Evolutionary conservation across 129 eudicot species (phyloP).

Genomic region (Smallanthus sonchifolius): DNA sequence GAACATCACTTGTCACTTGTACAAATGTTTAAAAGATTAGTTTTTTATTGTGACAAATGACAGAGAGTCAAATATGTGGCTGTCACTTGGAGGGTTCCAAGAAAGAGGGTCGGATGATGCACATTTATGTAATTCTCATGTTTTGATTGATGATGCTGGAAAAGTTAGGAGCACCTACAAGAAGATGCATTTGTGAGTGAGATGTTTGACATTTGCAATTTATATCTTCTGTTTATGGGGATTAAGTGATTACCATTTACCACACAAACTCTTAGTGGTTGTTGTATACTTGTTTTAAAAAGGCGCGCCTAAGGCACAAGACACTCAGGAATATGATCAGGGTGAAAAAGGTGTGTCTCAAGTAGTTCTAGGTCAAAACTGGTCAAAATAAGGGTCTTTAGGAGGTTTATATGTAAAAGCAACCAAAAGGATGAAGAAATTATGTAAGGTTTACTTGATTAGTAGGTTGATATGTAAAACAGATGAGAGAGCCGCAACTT

Average conservation of each 20-base stretch:
- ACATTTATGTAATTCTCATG: constrained; percentile 75
- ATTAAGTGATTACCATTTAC: background rate
- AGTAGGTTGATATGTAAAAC: no score
- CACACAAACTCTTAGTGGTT: background rate
- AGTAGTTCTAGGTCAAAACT: no score
- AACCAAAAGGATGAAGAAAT: no score
- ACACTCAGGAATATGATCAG: no score
- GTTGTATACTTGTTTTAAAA: background rate
- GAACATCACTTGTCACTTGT: background rate
- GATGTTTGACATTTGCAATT: constrained; percentile 24
- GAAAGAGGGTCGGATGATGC: constrained; percentile 78
- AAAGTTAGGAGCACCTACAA: constrained; percentile 60
- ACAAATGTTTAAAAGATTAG: background rate
- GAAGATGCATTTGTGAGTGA: constrained; percentile 81
- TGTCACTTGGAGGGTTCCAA: constrained; percentile 95
- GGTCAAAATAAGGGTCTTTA: no score
- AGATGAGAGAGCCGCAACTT: no score
- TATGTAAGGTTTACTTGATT: no score
- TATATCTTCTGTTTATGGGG: constrained; percentile 7
- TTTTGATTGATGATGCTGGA: constrained; percentile 76
- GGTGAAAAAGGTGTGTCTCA: no score
- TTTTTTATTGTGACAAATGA: constrained; percentile 6
- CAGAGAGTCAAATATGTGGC: constrained; percentile 88
- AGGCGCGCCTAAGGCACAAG: no score
- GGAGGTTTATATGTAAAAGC: no score